A percentile compares a stretch with the other conserved stretches of the same genome.
phyloP scores from a whole-genome alignment of 2,329 filamentous ascomycete genomes.

The Curvularia sp. region DNA sequence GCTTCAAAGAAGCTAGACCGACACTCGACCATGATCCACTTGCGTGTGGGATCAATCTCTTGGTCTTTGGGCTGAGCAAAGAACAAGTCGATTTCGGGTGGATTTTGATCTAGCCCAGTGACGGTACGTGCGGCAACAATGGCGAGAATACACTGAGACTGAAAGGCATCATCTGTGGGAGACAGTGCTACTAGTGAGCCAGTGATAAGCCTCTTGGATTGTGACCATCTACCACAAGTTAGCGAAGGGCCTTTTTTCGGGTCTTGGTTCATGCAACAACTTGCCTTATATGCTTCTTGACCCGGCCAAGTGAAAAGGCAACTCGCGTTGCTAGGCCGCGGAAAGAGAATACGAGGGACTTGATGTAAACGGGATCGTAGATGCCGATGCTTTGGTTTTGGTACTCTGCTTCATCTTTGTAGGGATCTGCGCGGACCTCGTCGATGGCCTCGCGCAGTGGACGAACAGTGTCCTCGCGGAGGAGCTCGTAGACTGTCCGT shows the following conservation, averaged over 20 bases:
- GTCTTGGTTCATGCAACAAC: neutral
- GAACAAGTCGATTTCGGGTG: slow-evolving; percentile 77
- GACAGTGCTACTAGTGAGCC: slow-evolving; percentile 64
- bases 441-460: slow-evolving; percentile 72
- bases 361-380: slow-evolving; percentile 66
- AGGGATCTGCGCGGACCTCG: slow-evolving; percentile 37
- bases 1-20: slow-evolving; percentile 79
- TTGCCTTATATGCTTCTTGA: slow-evolving; percentile 66
- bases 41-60: slow-evolving; percentile 70
- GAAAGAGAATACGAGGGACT: slow-evolving; percentile 67
- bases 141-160: slow-evolving; percentile 70
- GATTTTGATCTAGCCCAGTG: slow-evolving; percentile 66
- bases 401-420: slow-evolving; percentile 60
- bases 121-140: slow-evolving; percentile 74
- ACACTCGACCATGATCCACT: slow-evolving; percentile 81
- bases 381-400: slow-evolving; percentile 44
- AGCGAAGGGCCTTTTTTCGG: neutral
- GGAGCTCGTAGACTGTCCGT: slow-evolving; percentile 73
- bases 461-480: slow-evolving; percentile 76
- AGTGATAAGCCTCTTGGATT: slow-evolving; percentile 63
- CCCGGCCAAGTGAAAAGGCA: slow-evolving; percentile 71
- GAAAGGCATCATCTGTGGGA: slow-evolving; percentile 66
- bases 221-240: slow-evolving; percentile 60
- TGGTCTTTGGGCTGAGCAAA: slow-evolving; percentile 68
- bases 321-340: slow-evolving; percentile 71